Evolutionary conservation across 2,329 filamentous ascomycete genomes (phyloP).

Genomic region (Colletotrichum eleusines): DNA sequence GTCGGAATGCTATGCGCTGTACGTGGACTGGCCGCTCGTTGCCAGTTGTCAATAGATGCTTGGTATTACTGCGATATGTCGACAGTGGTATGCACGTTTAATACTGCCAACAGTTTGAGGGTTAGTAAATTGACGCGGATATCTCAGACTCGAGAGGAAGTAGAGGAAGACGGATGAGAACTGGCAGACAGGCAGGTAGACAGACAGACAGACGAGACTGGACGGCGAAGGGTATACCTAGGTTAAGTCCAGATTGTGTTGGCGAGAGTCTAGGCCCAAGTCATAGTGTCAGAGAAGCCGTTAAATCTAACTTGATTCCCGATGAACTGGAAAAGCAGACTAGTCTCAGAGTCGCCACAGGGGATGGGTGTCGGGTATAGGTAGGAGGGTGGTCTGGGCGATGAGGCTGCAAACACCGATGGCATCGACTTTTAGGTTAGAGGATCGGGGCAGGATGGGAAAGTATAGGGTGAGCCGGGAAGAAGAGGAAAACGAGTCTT

Average conservation of each 20-base stretch:
- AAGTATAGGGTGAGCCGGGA: background rate
- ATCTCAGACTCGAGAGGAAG: background rate
- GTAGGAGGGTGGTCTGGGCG: slow-evolving; percentile 26
- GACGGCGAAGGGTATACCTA: slow-evolving; percentile 1
- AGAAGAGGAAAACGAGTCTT: slow-evolving; percentile 8
- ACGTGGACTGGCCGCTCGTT: background rate
- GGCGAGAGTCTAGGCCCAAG: slow-evolving; percentile 24
- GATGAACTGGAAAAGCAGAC: slow-evolving; percentile 18
- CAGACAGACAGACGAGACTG: no score
- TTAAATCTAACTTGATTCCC: slow-evolving; percentile 34
- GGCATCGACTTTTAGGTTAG: slow-evolving; percentile 35
- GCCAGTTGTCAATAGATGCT: background rate
- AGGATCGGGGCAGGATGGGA: slow-evolving; percentile 27
- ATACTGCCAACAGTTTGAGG: background rate
- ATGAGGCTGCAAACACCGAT: slow-evolving; percentile 27
- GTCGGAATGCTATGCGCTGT: background rate
- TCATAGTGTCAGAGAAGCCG: slow-evolving; percentile 41
- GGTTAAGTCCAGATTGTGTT: slow-evolving; percentile 19
- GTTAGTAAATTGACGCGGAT: background rate
- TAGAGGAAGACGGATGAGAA: background rate
- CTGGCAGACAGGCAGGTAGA: no score
- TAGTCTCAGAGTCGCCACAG: slow-evolving; percentile 29
- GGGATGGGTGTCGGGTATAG: background rate
- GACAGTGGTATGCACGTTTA: background rate
- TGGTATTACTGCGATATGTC: background rate